Percentiles rank a stretch among this genome's conserved stretches.
Evolutionary conservation across 1,139 yeast genomes (phyloP).

Genomic region (Candida anutae): DNA sequence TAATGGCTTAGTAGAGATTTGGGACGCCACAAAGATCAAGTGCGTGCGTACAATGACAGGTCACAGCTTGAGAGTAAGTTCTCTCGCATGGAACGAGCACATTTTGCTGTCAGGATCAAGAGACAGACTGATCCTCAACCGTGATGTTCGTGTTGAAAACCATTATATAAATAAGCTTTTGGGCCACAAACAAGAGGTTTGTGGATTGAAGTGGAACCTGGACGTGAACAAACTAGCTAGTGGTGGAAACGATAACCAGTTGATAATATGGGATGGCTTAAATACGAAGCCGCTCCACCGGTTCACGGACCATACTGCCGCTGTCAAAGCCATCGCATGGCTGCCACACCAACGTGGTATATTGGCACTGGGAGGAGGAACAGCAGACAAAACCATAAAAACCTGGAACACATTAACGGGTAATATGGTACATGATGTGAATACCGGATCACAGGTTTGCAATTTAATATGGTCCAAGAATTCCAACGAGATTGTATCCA

Average conservation of each 20-base stretch:
- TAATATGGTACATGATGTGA: slow-evolving; percentile 61
- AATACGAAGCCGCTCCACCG: slow-evolving; percentile 61
- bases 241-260: slow-evolving; percentile 88
- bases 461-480: slow-evolving; percentile 89
- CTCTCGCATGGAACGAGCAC: slow-evolving; percentile 93
- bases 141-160: slow-evolving; percentile 86
- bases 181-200: slow-evolving; percentile 86
- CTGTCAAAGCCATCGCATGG: slow-evolving; percentile 96
- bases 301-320: slow-evolving; percentile 84
- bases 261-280: slow-evolving; percentile 83
- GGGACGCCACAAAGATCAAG: slow-evolving; percentile 86
- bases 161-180: slow-evolving; percentile 69
- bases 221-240: slow-evolving; percentile 84
- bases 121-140: slow-evolving; percentile 75
- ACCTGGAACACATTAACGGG: slow-evolving; percentile 92
- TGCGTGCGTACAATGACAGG: slow-evolving; percentile 91
- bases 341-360: slow-evolving; percentile 94
- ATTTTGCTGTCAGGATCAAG: slow-evolving; percentile 81
- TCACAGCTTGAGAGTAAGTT: slow-evolving; percentile 75
- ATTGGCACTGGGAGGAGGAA: slow-evolving; percentile 94
- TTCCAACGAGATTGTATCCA: slow-evolving; percentile 85
- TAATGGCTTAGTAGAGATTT: slow-evolving; percentile 82
- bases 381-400: slow-evolving; percentile 85
- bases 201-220: slow-evolving; percentile 91
- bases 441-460: slow-evolving; percentile 95